These are phyloP conservation scores for Karstenula rhodostoma DNA, from an alignment of 2,329 filamentous ascomycete genomes.

Conservation along the genomic window DNA sequence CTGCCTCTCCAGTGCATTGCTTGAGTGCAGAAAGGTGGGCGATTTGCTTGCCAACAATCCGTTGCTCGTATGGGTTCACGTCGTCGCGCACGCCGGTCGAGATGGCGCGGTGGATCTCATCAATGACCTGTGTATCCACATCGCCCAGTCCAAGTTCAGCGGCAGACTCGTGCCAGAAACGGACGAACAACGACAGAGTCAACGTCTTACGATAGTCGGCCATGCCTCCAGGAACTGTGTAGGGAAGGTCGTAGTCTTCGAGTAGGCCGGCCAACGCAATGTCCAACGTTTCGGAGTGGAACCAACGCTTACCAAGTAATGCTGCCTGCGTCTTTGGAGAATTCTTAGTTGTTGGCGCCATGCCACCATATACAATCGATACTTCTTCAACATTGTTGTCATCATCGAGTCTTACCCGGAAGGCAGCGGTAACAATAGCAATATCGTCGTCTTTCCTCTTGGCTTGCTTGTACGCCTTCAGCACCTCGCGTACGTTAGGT, in stretches of 20 bases:
- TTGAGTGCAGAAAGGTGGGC: constrained; percentile 90
- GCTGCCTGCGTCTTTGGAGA: constrained; percentile 78
- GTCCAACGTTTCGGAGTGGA: constrained; percentile 82
- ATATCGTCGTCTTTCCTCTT: constrained; percentile 98
- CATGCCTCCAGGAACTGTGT: constrained; percentile 94
- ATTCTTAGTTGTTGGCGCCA: constrained; percentile 87
- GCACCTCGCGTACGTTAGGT: constrained; percentile 74
- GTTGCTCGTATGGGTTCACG: constrained; percentile 79
- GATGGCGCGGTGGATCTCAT: constrained; percentile 83
- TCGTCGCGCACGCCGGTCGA: constrained; percentile 81
- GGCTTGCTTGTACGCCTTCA: constrained; percentile 91
- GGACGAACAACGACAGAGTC: constrained; percentile 91
- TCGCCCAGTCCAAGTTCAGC: constrained; percentile 64
- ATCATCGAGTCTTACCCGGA: constrained; percentile 75
- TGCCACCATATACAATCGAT: constrained; percentile 88
- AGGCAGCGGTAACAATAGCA: constrained; percentile 89
- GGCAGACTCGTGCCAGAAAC: constrained; percentile 92
- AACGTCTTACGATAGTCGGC: constrained; percentile 91
- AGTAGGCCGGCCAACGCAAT: constrained; percentile 83
- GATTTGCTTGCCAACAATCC: constrained; percentile 81
- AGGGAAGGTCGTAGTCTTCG: constrained; percentile 83
- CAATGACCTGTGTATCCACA: constrained; percentile 74
- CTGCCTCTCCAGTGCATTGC: constrained; percentile 89
- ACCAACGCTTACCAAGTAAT: constrained; percentile 78
- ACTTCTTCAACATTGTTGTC: constrained; percentile 73